phyloP scores from a whole-genome alignment of 2,329 filamentous ascomycete species.

The Colletotrichum neosansevieriae region DNA sequence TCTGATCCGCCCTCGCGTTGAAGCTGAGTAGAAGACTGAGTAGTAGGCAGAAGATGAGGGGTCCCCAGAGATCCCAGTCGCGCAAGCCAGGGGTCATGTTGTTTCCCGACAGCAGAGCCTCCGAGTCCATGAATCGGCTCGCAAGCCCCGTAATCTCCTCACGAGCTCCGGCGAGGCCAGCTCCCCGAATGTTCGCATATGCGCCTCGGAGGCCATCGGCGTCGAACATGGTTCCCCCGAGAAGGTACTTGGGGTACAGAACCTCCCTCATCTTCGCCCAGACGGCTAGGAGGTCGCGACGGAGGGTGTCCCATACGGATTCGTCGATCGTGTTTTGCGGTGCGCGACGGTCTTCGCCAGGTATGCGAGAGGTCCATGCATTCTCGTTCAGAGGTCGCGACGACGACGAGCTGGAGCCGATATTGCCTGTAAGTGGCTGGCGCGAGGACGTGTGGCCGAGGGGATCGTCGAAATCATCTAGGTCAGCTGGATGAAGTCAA shows the following conservation, averaged over 20 bases:
- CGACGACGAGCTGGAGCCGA: conserved; percentile 69
- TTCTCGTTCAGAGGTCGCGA: conserved; percentile 74
- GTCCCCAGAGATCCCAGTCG: conserved; percentile 99
- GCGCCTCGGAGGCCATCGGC: conserved; percentile 68
- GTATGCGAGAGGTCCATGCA: conserved; percentile 90
- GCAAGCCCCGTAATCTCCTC: conserved; percentile 73
- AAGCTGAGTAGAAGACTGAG: conserved; percentile 90
- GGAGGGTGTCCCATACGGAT: conserved; percentile 96
- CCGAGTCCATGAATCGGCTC: conserved; percentile 73
- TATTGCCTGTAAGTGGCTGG: conserved; percentile 86
- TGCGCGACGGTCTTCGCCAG: conserved; percentile 91
- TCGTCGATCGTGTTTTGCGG: conserved; percentile 96
- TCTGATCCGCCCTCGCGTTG: conserved; percentile 82
- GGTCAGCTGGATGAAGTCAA: conserved; percentile 69
- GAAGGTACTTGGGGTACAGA: conserved; percentile 93
- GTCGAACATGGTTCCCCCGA: conserved; percentile 76
- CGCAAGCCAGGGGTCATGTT: conserved; percentile 90
- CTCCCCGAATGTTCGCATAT: conserved; percentile 71
- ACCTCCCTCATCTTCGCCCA: conserved; percentile 99
- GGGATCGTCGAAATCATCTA: conserved; percentile 94
- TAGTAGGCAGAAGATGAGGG: conserved; percentile 91
- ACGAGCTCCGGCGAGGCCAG: conserved; percentile 68
- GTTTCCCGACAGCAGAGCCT: conserved; percentile 68
- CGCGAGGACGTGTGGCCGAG: conserved; percentile 76
- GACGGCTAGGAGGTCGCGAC: conserved; percentile 89